Evolutionary conservation across 805 yeast species (phyloP), one percentile per base, ranked within the genome.

Genomic region (Danielia reshetovae): DNA sequence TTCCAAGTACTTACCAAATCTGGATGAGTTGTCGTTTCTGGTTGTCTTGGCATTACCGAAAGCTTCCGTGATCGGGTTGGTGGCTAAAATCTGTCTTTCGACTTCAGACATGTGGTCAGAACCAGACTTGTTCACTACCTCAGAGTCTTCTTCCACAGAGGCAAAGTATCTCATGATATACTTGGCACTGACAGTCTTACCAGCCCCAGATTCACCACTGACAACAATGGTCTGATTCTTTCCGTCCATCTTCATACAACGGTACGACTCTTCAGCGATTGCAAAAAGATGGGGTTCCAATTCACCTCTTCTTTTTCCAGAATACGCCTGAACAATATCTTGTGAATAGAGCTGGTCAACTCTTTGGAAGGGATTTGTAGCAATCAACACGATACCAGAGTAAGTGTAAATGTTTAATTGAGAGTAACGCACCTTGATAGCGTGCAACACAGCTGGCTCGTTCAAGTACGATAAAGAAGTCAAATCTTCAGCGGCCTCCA

Each of bases 21-120:
- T 82, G 17, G 97, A 90, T 18, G 97, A 93, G 63, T 90, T 90
- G 65, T 90, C 97, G 59, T 90, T 90, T 70, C 98, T 81, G 13
- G 96, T 83, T 2, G 98, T 90, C 57, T 90, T 90, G 6, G 98
- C 97, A 60, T 94, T 93, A 70, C 98, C 98, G 62, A 93, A 93
- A 0, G 97, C 93, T 65, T 93, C 98, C 82, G 93, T 84, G 50
- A 93, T 83, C 3, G 97, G 97, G 57, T 90, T 90, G 0, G 97
- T 93, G 10, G 98, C 97, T 52, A 90, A 73, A 38, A 90, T 90
- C 64, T 86, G 95, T 55, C 85, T 84, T 63, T 90, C 98, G 18
- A 90, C 90, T 42, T 82, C 84, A 19, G 94, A 83, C 82, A 90
- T 82, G 46, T 65, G 61, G 42, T 64, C 61, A 34, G 58, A 55